These are phyloP conservation scores for Brassica nigra DNA, from an alignment of 345 rosid species.

Conservation along the genomic window DNA sequence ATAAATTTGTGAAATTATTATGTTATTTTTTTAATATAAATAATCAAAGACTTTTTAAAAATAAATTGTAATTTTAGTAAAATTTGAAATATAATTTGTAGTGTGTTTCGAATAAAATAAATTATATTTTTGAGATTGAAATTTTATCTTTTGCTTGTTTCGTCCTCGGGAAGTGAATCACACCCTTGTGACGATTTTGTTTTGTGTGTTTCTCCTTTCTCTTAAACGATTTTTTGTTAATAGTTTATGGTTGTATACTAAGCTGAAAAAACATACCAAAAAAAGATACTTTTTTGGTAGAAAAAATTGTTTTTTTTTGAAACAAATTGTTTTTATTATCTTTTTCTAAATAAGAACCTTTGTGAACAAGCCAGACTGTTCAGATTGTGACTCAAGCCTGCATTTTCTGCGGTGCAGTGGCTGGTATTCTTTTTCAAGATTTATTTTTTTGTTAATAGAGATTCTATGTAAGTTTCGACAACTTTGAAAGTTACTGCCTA, in stretches of 20 bases:
- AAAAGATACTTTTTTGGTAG: neutral
- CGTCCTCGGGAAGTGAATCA: conserved; percentile 18
- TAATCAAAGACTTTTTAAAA: neutral
- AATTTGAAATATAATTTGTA: too few species aligned
- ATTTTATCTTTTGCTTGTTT: neutral
- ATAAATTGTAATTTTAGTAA: neutral
- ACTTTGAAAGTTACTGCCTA: neutral
- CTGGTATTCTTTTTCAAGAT: neutral
- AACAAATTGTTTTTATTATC: neutral
- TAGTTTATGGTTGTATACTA: neutral
- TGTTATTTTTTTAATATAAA: neutral
- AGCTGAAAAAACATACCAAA: neutral
- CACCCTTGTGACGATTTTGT: neutral
- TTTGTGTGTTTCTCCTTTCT: neutral
- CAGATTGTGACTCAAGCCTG: conserved; percentile 22
- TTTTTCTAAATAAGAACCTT: neutral
- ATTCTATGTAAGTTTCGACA: neutral
- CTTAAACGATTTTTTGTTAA: neutral
- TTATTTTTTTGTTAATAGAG: neutral
- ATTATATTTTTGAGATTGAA: neutral
- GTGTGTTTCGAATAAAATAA: too few species aligned
- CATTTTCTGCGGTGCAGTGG: conserved; percentile 7
- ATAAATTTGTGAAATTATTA: neutral
- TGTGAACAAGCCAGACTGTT: conserved; percentile 21
- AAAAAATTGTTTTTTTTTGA: neutral